Percentiles rank a stretch among this genome's conserved stretches.
phyloP scores from a whole-genome alignment of 2,329 filamentous ascomycete genomes.

The Plectosphaerella cucumerina region DNA sequence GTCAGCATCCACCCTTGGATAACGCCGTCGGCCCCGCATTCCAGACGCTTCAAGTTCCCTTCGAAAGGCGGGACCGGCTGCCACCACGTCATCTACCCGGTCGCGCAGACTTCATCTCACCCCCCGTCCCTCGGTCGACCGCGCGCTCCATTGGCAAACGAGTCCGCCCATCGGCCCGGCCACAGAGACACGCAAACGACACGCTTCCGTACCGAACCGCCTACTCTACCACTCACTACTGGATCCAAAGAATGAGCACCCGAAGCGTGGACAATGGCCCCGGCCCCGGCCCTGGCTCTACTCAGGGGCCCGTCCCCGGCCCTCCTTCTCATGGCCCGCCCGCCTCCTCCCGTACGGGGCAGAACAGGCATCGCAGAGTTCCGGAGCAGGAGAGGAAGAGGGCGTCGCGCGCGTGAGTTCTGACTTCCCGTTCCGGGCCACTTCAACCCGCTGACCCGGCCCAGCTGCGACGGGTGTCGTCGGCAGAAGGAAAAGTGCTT shows the following conservation, averaged over 20 bases:
- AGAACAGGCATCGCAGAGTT: neutral
- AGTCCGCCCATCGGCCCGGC: neutral
- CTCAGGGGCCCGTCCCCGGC: too few relatives aligned
- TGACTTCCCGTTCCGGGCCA: neutral
- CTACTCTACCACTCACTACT: too few relatives aligned
- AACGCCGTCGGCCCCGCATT: too few relatives aligned
- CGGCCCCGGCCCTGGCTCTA: too few relatives aligned
- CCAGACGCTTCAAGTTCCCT: too few relatives aligned
- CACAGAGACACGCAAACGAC: neutral
- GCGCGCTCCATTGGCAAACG: too few relatives aligned
- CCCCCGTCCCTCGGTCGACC: neutral
- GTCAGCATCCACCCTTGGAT: too few relatives aligned
- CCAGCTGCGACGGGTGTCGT: slow-evolving; percentile 50
- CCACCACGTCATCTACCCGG: neutral
- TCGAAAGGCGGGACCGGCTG: too few relatives aligned
- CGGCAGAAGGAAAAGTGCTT: slow-evolving; percentile 54
- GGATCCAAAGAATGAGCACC: neutral
- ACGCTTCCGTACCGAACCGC: neutral
- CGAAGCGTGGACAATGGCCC: neutral
- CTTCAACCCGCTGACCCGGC: neutral
- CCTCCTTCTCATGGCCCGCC: neutral
- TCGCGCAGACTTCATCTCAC: neutral
- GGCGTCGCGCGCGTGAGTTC: neutral
- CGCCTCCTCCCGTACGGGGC: too few relatives aligned
- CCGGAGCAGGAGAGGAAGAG: neutral